phyloP scores from a whole-genome alignment of 108 stramenopile genomes.

The Schizochytrium sp. region DNA sequence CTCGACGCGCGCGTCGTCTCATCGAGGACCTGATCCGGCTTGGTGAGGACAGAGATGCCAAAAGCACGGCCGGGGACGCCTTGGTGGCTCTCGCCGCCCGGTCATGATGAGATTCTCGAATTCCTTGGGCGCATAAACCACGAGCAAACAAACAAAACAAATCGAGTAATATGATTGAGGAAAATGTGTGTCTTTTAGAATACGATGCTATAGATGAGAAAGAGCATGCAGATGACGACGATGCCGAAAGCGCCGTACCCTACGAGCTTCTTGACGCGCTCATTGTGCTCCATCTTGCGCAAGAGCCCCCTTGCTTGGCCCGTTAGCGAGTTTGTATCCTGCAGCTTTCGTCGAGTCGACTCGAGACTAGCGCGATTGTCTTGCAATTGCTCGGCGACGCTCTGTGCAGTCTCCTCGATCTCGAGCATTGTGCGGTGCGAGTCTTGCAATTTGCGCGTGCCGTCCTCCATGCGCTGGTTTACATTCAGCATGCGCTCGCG shows the following conservation, averaged over 20 bases:
- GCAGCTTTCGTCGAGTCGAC: not conserved
- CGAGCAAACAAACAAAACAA: not conserved
- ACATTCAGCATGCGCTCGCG: not conserved
- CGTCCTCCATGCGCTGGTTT: not conserved
- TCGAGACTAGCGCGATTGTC: not conserved
- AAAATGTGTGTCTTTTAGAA: not conserved
- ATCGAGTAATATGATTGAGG: not conserved
- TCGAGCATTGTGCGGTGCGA: conserved; percentile 12
- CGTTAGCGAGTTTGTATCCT: not conserved
- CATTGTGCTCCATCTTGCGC: not conserved
- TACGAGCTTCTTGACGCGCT: not conserved
- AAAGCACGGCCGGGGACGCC: not conserved
- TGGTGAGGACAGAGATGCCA: not conserved
- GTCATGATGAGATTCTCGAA: no score
- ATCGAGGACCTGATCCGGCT: not conserved
- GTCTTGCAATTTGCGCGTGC: not conserved
- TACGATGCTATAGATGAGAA: not conserved
- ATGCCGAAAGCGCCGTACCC: not conserved
- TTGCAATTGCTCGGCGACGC: not conserved
- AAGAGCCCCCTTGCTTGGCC: not conserved
- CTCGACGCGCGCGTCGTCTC: not conserved
- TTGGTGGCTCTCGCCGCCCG: no score
- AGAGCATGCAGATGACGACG: not conserved
- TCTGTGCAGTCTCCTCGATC: not conserved
- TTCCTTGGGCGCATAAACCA: not conserved